These are phyloP conservation scores for Mucor circinelloides DNA, from an alignment of 371 early-diverging fungal species.

Conservation along the genomic window DNA sequence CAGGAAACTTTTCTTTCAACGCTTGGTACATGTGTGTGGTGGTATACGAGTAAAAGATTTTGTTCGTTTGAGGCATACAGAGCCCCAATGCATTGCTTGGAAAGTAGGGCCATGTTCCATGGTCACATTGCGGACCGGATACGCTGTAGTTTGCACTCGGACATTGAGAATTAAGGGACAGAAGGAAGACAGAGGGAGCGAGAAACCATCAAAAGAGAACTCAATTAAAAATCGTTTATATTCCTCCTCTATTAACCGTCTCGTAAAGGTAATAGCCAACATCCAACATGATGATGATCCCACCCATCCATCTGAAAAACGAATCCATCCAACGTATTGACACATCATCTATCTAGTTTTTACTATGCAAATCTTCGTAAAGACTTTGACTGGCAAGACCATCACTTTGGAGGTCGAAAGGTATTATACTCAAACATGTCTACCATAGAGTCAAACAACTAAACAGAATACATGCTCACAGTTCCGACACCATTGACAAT, in stretches of 20 bases:
- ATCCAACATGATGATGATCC: background rate
- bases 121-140: slow-evolving; percentile 2
- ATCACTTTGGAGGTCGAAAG: slow-evolving; percentile 97
- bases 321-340: slow-evolving; percentile 15
- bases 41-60: background rate
- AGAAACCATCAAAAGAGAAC: slow-evolving; percentile 1
- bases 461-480: background rate
- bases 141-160: background rate
- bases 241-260: slow-evolving; percentile 36
- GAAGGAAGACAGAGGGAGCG: slow-evolving; percentile 1
- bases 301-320: slow-evolving; percentile 1
- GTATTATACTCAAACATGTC: slow-evolving; percentile 19
- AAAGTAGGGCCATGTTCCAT: background rate
- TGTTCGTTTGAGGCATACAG: background rate
- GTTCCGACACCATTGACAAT: slow-evolving; percentile 63
- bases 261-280: slow-evolving; percentile 24
- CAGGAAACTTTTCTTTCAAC: slow-evolving; percentile 55
- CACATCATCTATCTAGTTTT: slow-evolving; percentile 23
- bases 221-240: slow-evolving; percentile 11
- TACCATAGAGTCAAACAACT: background rate
- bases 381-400: slow-evolving; percentile 85
- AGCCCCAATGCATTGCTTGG: background rate
- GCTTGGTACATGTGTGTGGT: slow-evolving; percentile 6
- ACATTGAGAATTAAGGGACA: background rate
- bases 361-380: slow-evolving; percentile 78